phyloP scores from a whole-genome alignment of 2,329 filamentous ascomycete species.

The Calonectria pseudoreteaudii region DNA sequence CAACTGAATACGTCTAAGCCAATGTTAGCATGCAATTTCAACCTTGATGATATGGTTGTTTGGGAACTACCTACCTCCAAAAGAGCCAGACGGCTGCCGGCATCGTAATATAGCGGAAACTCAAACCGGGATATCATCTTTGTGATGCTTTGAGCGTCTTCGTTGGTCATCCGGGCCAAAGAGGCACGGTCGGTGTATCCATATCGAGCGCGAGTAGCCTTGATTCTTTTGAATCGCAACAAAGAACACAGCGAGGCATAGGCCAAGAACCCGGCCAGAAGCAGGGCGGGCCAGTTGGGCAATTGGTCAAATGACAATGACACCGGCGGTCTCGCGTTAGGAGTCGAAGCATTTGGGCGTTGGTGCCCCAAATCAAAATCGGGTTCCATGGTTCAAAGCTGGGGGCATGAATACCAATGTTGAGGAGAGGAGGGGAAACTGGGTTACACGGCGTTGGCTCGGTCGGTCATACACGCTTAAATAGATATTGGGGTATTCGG shows the following conservation, averaged over 20 bases:
- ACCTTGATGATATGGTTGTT: background rate
- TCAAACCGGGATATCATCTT: slow-evolving; percentile 48
- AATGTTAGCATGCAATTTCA: background rate
- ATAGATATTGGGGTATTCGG: background rate
- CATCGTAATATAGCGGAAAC: slow-evolving; percentile 53
- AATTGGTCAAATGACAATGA: background rate
- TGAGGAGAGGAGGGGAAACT: background rate
- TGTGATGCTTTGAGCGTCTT: slow-evolving; percentile 59
- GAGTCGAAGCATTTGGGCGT: background rate
- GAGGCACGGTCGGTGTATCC: slow-evolving; percentile 51
- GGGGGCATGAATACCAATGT: background rate
- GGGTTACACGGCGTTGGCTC: background rate
- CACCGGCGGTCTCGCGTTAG: background rate
- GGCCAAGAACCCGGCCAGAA: slow-evolving; percentile 38
- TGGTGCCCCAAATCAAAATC: background rate
- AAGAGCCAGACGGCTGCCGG: slow-evolving; percentile 53
- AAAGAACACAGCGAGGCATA: slow-evolving; percentile 50
- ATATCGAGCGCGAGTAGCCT: slow-evolving; percentile 43
- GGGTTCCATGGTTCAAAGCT: background rate
- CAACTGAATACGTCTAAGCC: slow-evolving; percentile 54
- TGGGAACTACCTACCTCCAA: slow-evolving; percentile 48
- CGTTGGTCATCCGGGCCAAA: slow-evolving; percentile 54
- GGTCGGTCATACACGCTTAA: background rate
- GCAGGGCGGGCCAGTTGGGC: slow-evolving; percentile 8
- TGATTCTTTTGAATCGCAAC: slow-evolving; percentile 52